These are phyloP conservation scores for Grosmannia serpens DNA, from an alignment of 2,329 filamentous ascomycete species.

Conservation along the genomic window DNA sequence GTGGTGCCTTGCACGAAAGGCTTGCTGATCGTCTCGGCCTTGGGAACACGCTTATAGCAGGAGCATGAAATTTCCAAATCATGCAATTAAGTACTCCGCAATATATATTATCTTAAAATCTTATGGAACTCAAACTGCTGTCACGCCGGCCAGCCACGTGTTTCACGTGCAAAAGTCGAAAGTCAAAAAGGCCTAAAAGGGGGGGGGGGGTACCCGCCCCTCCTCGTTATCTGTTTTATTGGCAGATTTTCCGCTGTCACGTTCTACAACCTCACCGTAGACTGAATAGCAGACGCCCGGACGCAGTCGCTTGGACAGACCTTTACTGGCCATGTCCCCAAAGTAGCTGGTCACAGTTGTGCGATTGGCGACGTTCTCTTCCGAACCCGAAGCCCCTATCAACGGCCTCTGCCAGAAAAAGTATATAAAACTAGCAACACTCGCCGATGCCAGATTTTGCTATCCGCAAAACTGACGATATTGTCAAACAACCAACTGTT, in stretches of 20 bases:
- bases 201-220: background rate
- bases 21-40: background rate
- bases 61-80: background rate
- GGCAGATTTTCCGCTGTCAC: background rate
- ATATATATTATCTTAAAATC: background rate
- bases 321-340: background rate
- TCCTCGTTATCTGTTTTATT: background rate
- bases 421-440: background rate
- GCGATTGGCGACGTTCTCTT: background rate
- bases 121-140: background rate
- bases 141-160: background rate
- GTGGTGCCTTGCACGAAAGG: too few relatives aligned
- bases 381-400: background rate
- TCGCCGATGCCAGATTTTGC: background rate
- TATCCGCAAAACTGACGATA: background rate
- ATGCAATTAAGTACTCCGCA: background rate
- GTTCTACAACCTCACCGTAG: background rate
- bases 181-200: background rate
- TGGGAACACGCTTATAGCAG: background rate
- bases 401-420: background rate
- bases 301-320: background rate
- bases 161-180: background rate
- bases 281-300: background rate
- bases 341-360: background rate
- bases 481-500: background rate